Evolutionary conservation across 805 yeast genomes (phyloP), one percentile per base, ranked within the genome.

Genomic region (Kodamaea kaohsiungensis): DNA sequence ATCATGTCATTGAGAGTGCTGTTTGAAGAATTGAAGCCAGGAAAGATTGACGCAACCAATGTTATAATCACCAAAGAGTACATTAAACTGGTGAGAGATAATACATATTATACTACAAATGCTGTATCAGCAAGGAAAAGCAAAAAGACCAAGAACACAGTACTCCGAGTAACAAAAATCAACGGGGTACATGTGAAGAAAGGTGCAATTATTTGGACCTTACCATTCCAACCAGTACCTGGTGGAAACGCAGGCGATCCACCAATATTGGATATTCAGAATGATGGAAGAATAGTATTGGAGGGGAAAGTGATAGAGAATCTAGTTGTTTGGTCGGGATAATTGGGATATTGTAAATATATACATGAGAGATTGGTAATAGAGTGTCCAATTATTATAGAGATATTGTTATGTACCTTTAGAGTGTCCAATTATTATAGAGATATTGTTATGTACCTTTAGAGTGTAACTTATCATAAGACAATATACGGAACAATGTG

Each of bases 1-100:
- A 57, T 83, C 2, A 64, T 67, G 8, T 78, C 85, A 2, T 57
- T 80, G 3, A 68, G 84, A 43, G 42, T 84, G 13, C 63, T 66
- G 3, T 53, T 85, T 37, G 91, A 87, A 64, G 67, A 70, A 18
- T 55, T 84, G 17, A 55, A 53, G 7, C 61, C 68, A 0, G 80
- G 79, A 0, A 53, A 63, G 1, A 55, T 82, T 13, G 87, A 84
- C 57, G 48, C 67, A 0, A 54, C 54, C 18, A 82, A 82, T 47
- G 56, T 60, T 0, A 48, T 59, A 7, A 65, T 80, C 7, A 66
- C 71, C 1, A 51, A 57, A 7, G 67, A 68, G 7, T 68, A 61
- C 52, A 54, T 73, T 1, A 49, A 53, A 8, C 22, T 50, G 16
- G 27, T 61, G 18, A 37, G 58, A 43, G 48, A 55, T 19, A 54